Evolutionary conservation across 202 grass and related monocot species (phyloP), one percentile per base, ranked within the genome.

Genomic region (Elaeis oleifera): DNA sequence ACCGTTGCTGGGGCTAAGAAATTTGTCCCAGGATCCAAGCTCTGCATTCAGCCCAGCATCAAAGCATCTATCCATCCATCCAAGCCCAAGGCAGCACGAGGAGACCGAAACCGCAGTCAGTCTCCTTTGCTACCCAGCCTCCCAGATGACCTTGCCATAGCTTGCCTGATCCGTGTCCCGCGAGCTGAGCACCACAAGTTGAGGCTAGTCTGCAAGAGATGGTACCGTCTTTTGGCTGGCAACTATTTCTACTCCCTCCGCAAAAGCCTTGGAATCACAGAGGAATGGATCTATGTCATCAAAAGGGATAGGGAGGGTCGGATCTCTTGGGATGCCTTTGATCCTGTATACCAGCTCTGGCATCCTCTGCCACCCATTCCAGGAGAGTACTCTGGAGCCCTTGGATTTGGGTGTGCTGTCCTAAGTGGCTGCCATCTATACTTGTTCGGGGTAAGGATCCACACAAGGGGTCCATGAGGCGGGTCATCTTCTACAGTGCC

Each of bases 231-330:
- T 17, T 77, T 95, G 29, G 73, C 81, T 6, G 80, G 86, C 61
- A 95, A 95, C 61, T 95, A 95, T 84, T 90, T 88, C 67, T 95
- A 95, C 70, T 31, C 50, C 20, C 86, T 88, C 19, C 90, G 90
- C 5, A 69, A 70, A 5, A 79, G 51, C 15, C 65, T 87, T 24
- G 86, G 80, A 23, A 63, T 95, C 23, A 53, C 78, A 0, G 86
- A 88, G 71, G 80, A 64, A 64, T 95, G 86, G 90, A 4, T 95
- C 24, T 95, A 95, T 69, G 72, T 83, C 54, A 58, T 90, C 67
- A 84, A 63, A 67, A 67, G 83, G 53, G 76, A 88, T 25, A 58
- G 52, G 2, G 78, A 80, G 49, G 80, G 83, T 0, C 72, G 54
- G 54, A 80, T 88, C 19, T 82, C 86, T 18, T 90, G 78, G 86